Evolutionary conservation across 129 eudicot genomes (phyloP), one percentile per base, ranked within the genome.

Genomic region (Heracleum sosnowskyi): DNA sequence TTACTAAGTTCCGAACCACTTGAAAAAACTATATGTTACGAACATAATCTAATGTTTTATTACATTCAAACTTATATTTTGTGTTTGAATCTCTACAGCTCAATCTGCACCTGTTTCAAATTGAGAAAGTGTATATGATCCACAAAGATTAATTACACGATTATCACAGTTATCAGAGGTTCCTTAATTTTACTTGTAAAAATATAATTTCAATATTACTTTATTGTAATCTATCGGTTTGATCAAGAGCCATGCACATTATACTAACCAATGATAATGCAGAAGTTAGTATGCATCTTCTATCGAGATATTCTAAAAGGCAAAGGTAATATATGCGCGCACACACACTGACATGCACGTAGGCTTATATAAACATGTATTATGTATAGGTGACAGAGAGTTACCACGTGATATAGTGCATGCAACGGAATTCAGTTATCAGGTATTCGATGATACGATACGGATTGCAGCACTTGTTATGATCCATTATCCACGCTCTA

Each of bases 391-490:
- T 66, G 37, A 28, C 39, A 33, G 72, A 12, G 72, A 28, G 76
- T 22, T 72, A 39, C 75, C 75, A 37, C 75, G 47, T 70, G 75
- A 69, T 15, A 69, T 35, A n/a, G 33, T 60, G 26, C 75, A 36
- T 37, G 75, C 47, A 70, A 22, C 44, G 18, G 17, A 69, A 69
- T 35, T 69, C 44, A 37, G 41, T 18, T 35, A 69, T 69, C 44
- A 69, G 74, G 74, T 69, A 33, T 35, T 35, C 35, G 74, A 69
- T 69, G 42, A 69, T 69, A 69, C 74, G 74, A 69, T 69, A 57
- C n/a, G 33, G 39, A 37, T 37, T 33, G 47, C 75, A 70, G 47
- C 75, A 9, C 45, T 70, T 10, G 45, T 37, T 70, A 35, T 70
- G 74, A 70, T 70, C 74, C 74, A 37, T 70, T 7, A 36, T 8